phyloP scores from a whole-genome alignment of 129 eudicot species.

The Saussurea involucrata region DNA sequence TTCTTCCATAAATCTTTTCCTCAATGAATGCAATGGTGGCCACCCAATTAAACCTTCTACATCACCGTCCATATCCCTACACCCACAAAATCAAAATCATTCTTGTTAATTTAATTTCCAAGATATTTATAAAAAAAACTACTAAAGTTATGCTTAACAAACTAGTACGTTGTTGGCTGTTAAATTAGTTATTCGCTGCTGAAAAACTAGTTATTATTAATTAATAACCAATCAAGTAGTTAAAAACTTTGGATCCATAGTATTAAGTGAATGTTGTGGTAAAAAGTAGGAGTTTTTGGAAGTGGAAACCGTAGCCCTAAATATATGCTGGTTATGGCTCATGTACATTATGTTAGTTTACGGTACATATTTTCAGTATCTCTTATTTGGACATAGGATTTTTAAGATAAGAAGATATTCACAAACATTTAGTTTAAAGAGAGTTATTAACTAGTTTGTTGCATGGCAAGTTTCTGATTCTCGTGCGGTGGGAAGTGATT shows the following conservation, averaged over 20 bases:
- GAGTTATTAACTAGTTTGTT: too few species aligned
- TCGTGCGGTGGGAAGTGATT: background rate
- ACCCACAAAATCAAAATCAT: background rate
- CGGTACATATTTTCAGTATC: background rate
- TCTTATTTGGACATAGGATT: too few species aligned
- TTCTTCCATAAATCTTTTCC: conserved; percentile 26
- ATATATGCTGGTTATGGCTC: background rate
- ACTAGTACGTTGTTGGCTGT: too few species aligned
- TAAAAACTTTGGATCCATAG: too few species aligned
- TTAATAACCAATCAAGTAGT: too few species aligned
- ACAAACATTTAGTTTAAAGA: background rate
- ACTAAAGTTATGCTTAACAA: too few species aligned
- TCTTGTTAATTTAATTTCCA: background rate
- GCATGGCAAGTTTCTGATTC: background rate
- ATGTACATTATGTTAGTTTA: background rate
- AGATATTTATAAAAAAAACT: background rate
- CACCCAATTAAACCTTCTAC: conserved; percentile 26
- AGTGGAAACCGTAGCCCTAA: background rate
- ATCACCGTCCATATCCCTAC: conserved; percentile 19
- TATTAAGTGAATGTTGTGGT: background rate
- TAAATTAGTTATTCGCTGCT: too few species aligned
- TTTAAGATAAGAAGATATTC: too few species aligned
- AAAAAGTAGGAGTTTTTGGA: background rate
- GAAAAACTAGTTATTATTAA: too few species aligned
- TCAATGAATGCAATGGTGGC: conserved; percentile 32